These are phyloP conservation scores for Pleurotus platypus DNA, from an alignment of 768 basidiomycete genomes.

Conservation along the genomic window DNA sequence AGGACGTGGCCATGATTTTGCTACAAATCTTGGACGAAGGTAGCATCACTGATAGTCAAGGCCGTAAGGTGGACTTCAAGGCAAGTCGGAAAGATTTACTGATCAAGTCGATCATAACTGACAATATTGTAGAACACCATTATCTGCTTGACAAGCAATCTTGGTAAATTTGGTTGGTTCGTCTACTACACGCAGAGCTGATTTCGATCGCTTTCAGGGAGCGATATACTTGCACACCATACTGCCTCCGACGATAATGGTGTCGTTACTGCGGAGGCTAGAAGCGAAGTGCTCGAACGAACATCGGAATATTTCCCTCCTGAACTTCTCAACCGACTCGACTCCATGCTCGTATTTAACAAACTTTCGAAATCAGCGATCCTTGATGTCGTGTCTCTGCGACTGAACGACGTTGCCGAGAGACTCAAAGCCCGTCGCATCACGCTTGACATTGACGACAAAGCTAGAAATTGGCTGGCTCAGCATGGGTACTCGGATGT, in stretches of 20 bases:
- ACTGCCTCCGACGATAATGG: constrained; percentile 64
- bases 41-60: constrained; percentile 85
- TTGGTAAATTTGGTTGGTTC: constrained; percentile 41
- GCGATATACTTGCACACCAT: constrained; percentile 69
- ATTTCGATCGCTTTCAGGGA: constrained; percentile 25
- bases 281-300: constrained; percentile 65
- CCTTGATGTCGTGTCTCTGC: constrained; percentile 72
- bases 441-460: constrained; percentile 61
- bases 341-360: constrained; percentile 88
- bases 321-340: constrained; percentile 85
- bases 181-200: background rate
- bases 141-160: constrained; percentile 85
- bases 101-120: background rate
- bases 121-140: constrained; percentile 69
- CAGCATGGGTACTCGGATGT: constrained; percentile 76
- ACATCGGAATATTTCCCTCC: constrained; percentile 84
- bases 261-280: constrained; percentile 57
- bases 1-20: constrained; percentile 89
- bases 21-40: constrained; percentile 93
- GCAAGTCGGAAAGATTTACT: constrained; percentile 24
- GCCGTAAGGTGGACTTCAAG: constrained; percentile 90
- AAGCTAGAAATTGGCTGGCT: constrained; percentile 67
- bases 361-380: constrained; percentile 76
- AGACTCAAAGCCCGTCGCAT: constrained; percentile 67
- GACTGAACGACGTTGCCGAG: constrained; percentile 69